These are phyloP conservation scores for Sclerotiophoma versabilis DNA, from an alignment of 2,329 filamentous ascomycete genomes.

Conservation along the genomic window DNA sequence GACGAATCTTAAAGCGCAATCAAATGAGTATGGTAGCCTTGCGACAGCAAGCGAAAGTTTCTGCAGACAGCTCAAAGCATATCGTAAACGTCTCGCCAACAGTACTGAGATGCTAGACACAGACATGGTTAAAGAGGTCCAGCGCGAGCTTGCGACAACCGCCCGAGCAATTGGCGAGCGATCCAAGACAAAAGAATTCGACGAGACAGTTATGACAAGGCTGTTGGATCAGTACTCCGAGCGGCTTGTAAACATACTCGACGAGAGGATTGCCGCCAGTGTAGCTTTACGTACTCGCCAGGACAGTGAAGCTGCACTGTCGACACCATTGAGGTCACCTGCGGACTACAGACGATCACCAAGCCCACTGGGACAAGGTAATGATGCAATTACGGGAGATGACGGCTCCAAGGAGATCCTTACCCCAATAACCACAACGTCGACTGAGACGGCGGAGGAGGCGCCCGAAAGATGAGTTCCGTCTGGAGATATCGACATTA, in stretches of 20 bases:
- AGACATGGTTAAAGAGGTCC: constrained; percentile 61
- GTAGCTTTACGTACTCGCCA: constrained; percentile 47
- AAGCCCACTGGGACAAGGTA: neutral
- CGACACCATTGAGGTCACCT: constrained; percentile 6
- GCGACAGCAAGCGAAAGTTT: constrained; percentile 61
- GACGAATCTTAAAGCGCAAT: constrained; percentile 47
- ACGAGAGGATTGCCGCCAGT: constrained; percentile 68
- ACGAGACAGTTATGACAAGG: constrained; percentile 57
- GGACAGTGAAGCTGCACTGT: constrained; percentile 35
- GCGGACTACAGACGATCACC: constrained; percentile 10
- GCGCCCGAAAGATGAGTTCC: neutral
- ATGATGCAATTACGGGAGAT: neutral
- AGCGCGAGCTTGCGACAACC: constrained; percentile 63
- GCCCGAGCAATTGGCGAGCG: constrained; percentile 54
- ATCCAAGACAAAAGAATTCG: constrained; percentile 49
- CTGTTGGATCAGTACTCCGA: constrained; percentile 79
- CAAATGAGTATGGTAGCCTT: constrained; percentile 45
- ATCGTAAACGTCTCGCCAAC: constrained; percentile 64
- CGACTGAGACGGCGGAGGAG: neutral
- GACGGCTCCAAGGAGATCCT: neutral
- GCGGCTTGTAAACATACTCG: constrained; percentile 72
- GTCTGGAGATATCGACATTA: neutral
- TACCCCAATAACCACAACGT: neutral
- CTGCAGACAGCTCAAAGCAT: constrained; percentile 63
- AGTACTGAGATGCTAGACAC: constrained; percentile 55